phyloP scores from a whole-genome alignment of 2,329 filamentous ascomycete species.

The Calonectria crousiana region DNA sequence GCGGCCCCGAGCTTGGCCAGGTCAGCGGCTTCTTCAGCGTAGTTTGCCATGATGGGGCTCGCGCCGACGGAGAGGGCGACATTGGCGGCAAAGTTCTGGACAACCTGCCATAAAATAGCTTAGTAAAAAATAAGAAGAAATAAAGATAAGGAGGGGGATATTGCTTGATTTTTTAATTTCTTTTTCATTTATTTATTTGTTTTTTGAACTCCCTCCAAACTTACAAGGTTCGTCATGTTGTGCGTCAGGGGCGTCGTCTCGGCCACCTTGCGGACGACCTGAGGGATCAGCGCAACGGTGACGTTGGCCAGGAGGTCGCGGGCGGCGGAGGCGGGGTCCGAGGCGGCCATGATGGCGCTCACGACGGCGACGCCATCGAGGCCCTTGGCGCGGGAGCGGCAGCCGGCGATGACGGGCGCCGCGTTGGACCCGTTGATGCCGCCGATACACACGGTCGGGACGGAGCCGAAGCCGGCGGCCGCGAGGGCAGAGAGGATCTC shows the following conservation, averaged over 20 bases:
- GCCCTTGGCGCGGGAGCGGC: slow-evolving; percentile 63
- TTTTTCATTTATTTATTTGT: no score
- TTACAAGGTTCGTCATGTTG: slow-evolving; percentile 94
- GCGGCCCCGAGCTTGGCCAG: slow-evolving; percentile 82
- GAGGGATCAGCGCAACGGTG: slow-evolving; percentile 62
- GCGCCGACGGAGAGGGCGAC: slow-evolving; percentile 87
- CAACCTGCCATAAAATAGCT: slow-evolving; percentile 62
- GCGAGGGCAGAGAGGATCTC: slow-evolving; percentile 69
- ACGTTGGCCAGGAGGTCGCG: slow-evolving; percentile 61
- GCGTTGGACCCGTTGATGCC: slow-evolving; percentile 85
- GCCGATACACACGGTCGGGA: slow-evolving; percentile 86
- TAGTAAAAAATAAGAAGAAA: no score
- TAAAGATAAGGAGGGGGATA: no score
- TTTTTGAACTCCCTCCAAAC: slow-evolving; percentile 5
- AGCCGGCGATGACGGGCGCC: slow-evolving; percentile 80
- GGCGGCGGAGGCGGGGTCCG: slow-evolving; percentile 74
- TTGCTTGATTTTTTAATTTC: no score
- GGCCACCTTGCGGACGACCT: slow-evolving; percentile 72
- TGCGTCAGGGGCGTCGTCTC: slow-evolving; percentile 80
- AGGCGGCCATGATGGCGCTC: slow-evolving; percentile 84
- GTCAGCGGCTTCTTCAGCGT: slow-evolving; percentile 84
- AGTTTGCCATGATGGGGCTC: slow-evolving; percentile 94
- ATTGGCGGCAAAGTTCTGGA: slow-evolving; percentile 95
- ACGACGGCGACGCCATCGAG: slow-evolving; percentile 90
- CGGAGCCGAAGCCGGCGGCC: slow-evolving; percentile 54